Evolutionary conservation across 805 yeast species (phyloP), one percentile per base, ranked within the genome.

Genomic region (Candida koratica): DNA sequence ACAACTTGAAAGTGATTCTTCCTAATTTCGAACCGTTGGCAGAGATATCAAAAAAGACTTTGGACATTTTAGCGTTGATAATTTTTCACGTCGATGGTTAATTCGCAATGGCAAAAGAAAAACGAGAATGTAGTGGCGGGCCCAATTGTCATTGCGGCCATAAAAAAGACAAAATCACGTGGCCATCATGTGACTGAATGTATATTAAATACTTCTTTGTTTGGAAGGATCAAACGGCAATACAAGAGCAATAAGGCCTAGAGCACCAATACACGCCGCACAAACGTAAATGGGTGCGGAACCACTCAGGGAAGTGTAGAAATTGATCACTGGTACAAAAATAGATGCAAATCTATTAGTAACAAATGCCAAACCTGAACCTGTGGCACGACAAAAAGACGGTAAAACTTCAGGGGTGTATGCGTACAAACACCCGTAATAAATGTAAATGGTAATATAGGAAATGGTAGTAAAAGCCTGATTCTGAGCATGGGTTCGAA

Each of bases 1-100:
- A 65, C 55, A 67, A 65, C 66, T 87, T 72, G 83, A 90, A 90
- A 60, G 76, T 74, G 58, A 90, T 71, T 70, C 87, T 82, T 57
- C 95, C 95, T 60, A 83, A 69, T 43, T 55, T 63, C 79, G 74
- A 44, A 53, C 85, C 89, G 70, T 82, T 76, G 51, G 83, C 84
- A 56, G 89, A 75, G 56, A 82, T 76, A 61, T 84, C 93, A 71
- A 85, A 85, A 74, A 69, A 84, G 56, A 84, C 90, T 60, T 78
- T 71, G 51, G 84, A 69, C 86, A 44, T 44, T n/a, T n/a, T n/a
- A n/a, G n/a, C n/a, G n/a, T n/a, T n/a, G n/a, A n/a, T n/a, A n/a
- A n/a, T n/a, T n/a, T n/a, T n/a, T n/a, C n/a, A n/a, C n/a, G n/a
- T n/a, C n/a, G n/a, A n/a, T n/a, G n/a, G n/a, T n/a, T n/a, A n/a